Base-by-base conservation (phyloP, 495 filamentous ascomycete genomes). In the Venustampulla echinocandica region DNA sequence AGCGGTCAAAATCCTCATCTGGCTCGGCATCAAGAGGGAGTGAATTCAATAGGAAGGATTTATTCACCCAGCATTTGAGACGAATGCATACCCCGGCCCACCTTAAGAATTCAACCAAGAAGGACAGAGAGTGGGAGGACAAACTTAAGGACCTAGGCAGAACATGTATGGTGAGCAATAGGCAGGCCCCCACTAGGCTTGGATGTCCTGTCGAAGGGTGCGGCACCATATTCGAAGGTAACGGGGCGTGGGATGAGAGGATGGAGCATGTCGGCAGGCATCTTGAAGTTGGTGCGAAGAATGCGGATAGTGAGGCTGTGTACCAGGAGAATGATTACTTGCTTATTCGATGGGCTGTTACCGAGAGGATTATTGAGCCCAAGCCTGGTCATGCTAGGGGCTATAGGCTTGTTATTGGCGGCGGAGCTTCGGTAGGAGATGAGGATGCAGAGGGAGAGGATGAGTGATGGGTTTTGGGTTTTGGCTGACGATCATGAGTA, bases 231-330 rank as follows among this genome's bases (percentile, higher is more conserved):
- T 97, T 95, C 54, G 60, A 65, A 2, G 85, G 85, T 7, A 20
- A 51, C 2, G 70, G 65, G 2, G 79, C 74, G 21, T 96, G 89
- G 89, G 85, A 95, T 46, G 70, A 79, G 36, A 71, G 88, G 17
- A 87, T 95, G 79, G 90, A 97, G 62, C 90, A 97, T 62, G 82
- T 95, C 9, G 90, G 85, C 0, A 77, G 80, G 38, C 89, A 93
- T 56, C 73, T 87, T 44, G 85, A 90, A 63, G 69, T 70, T 17
- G 71, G 57, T 3, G 66, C 64, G 21, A 46, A 13, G 30, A 43
- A 42, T 24, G 14, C 2, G 15, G 33, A 30, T 18, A 15, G 20
- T 2, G 4, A 11, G 30, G 19, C 17, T 6, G 38, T 56, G 6
- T 10, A 45, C n/a, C 49, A 56, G 17, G 53, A 46, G 19, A 24